phyloP scores from a whole-genome alignment of 169 alveolate genomes.

The Plasmodium vivax region DNA sequence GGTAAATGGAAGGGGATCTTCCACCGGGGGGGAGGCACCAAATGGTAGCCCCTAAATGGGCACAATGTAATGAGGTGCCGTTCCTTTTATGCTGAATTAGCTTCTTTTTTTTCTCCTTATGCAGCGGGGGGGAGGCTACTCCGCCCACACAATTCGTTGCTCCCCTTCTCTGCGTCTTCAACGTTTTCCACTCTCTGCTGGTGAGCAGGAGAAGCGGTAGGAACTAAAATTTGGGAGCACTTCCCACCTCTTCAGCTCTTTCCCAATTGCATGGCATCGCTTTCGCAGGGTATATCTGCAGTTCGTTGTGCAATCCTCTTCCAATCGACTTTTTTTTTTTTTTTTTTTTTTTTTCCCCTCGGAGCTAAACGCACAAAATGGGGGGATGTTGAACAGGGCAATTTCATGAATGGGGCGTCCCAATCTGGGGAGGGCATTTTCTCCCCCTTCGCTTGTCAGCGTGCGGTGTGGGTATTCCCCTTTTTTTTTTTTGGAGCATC shows the following conservation, averaged over 20 bases:
- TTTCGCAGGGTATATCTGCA: no score
- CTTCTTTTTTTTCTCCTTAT: no score
- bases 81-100: not conserved
- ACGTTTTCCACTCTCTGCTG: no score
- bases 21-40: not conserved
- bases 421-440: not conserved
- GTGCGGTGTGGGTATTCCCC: not conserved
- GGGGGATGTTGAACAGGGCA: not conserved
- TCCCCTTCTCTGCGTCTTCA: no score
- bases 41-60: not conserved
- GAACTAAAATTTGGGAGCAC: no score
- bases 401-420: not conserved
- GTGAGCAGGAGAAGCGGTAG: no score
- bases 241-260: no score
- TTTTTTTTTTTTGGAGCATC: not conserved
- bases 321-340: no score
- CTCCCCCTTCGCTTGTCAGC: not conserved
- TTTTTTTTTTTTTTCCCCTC: not conserved
- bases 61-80: not conserved
- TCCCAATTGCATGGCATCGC: no score
- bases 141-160: no score
- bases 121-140: no score
- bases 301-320: no score
- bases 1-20: not conserved
- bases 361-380: not conserved